Evolutionary conservation across 768 basidiomycete species (phyloP), one percentile per base, ranked within the genome.

Genomic region (Infundibulicybe gibba): DNA sequence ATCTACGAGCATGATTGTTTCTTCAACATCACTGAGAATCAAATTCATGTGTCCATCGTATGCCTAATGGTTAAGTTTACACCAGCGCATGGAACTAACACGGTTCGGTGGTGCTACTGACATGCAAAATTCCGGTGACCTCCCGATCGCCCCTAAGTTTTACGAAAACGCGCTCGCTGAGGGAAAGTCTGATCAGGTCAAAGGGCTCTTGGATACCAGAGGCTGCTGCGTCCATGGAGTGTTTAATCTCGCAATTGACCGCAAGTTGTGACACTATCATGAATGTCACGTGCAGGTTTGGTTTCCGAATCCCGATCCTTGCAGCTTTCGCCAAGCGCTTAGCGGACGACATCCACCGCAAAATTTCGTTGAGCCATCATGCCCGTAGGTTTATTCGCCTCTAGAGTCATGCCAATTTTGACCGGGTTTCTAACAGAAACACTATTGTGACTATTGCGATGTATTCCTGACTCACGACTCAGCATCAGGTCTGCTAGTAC

Each of bases 31-130:
- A 58, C 91, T 94, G 57, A 99, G 76, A 52, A 99, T 97, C 57
- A 99, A 76, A 66, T 99, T 98, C 97, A 98, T 98, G 67, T 98
- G 97, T n/a, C 94, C 97, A 70, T 99, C 97, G 60, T 98, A 98
- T 16, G 97, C 97, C 97, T 99, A 59, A 11, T 55, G 50, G 21
- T 50, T 53, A 39, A 43, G 48, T 45, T 50, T 20, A 53, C 19
- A 48, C 51, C 6, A 44, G 45, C 33, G 45, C 8, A 25, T 25
- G 25, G 25, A 25, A 25, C 25, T 8, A 25, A 8, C 25, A 25
- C 8, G 25, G 4, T 25, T 25, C 25, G 8, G 25, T 25, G 8
- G 32, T 48, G 50, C 47, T 49, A 64, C 89, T 41, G 60, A 95
- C 97, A 70, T 99, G 95, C 40, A 99, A 72, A 54, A 95, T 82